Base-by-base conservation (phyloP, 73 alveolate genomes). In the Paramecium tetraurelia region DNA sequence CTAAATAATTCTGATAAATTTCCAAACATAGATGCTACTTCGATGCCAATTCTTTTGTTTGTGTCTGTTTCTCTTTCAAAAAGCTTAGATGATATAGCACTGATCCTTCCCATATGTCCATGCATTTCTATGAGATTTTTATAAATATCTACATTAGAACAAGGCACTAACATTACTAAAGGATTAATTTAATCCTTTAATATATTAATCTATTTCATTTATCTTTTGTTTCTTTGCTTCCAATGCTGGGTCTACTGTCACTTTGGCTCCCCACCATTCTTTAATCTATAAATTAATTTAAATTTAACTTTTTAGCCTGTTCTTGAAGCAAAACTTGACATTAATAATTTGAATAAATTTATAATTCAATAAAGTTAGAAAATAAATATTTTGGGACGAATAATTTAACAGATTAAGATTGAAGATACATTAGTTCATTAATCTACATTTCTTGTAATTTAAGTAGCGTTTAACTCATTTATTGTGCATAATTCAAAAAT, bases 231-330 rank as follows among this genome's bases (percentile, higher is more conserved):
- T 77, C 29, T 80, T 80, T 10, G 11, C 50, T 44, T 80, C 76
- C 12, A 80, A 44, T 24, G 44, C 2, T 20, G 90, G 90, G 27
- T 80, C 90, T 11, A 31, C 33, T 0, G 76, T 80, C 2, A 80
- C 57, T 80, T 33, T 12, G 21, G 76, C 76, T 44, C 90, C 90
- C 76, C 75, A 80, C 90, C 90, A 80, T 80, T 80, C 90, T 80
- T 80, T 80, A 3, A 80, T 40, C 90, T 80, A 80, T 4, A 21
- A 44, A 38, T 21, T 4, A 20, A 44, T n/a, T n/a, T 31, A 5
- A 9, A 2, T 6, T 27, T 80, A 80, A 40, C 90, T 48, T 80
- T 80, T 27, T 80, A 22, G 20, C 57, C 58, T 80, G 90, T 80
- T 24, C 90, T 40, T 24, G 90, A 31, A 7, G 57, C 50, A 48